A percentile compares a stretch with the other conserved stretches of the same genome.
Evolutionary conservation across 2,329 filamentous ascomycete species (phyloP).

Genomic region (Plectosphaerella cucumerina): DNA sequence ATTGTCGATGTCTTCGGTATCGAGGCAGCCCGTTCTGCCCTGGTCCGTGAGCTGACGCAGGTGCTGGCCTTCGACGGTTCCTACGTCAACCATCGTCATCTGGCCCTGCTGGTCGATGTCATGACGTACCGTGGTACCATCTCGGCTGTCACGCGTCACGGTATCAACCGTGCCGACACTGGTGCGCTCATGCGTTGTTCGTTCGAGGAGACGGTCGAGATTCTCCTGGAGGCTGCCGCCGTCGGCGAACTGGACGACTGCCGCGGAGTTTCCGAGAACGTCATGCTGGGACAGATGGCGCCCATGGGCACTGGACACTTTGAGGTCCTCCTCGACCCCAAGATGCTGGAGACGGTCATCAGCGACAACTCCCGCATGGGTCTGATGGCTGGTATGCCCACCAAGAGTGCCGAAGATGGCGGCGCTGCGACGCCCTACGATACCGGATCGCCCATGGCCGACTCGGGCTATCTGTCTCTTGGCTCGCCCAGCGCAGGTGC

Average conservation of each 20-base stretch:
- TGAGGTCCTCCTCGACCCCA: conserved; percentile 86
- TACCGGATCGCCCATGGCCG: conserved; percentile 72
- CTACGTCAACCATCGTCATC: conserved; percentile 97
- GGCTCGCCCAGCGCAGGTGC: conserved; percentile 50
- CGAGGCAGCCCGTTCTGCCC: conserved; percentile 81
- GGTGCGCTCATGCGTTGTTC: conserved; percentile 99
- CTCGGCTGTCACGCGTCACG: conserved; percentile 95
- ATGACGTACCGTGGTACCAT: conserved; percentile 95
- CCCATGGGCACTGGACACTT: conserved; percentile 97
- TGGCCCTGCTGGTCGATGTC: conserved; percentile 91
- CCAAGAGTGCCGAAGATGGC: conserved; percentile 69
- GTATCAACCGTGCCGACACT: conserved; percentile 97
- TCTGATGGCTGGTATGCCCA: conserved; percentile 73
- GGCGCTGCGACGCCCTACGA: conserved; percentile 96
- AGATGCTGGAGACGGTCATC: conserved; percentile 93
- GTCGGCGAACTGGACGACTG: conserved; percentile 96
- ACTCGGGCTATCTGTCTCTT: conserved; percentile 62
- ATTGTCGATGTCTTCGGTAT: conserved; percentile 94
- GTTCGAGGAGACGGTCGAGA: conserved; percentile 98
- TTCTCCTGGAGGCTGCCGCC: conserved; percentile 90
- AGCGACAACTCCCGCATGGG: conserved; percentile 86
- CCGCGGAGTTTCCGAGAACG: conserved; percentile 95
- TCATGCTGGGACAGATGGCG: conserved; percentile 96
- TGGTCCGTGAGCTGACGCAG: conserved; percentile 83
- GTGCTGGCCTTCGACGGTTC: conserved; percentile 98